Conservation (phyloP, 2,329 filamentous ascomycete species). For the Penicillium sp. region DNA sequence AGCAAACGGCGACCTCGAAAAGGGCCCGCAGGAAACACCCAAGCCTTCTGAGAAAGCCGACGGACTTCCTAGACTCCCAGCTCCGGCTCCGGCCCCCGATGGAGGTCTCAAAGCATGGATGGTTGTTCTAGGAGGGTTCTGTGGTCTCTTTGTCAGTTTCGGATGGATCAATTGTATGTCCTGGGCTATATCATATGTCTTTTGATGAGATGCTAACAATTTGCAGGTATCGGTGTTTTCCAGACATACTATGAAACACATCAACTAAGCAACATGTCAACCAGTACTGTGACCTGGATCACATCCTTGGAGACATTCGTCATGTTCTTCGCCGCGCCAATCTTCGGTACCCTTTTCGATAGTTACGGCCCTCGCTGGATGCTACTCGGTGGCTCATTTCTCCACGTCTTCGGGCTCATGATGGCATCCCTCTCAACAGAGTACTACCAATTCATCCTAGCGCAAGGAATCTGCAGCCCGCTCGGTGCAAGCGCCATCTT, state of each 20-base stretch:
- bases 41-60: slow-evolving; percentile 4
- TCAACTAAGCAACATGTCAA: slow-evolving; percentile 47
- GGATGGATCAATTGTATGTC: slow-evolving; percentile 47
- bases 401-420: slow-evolving; percentile 58
- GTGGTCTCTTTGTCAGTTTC: slow-evolving; percentile 48
- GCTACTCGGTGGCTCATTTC: slow-evolving; percentile 47
- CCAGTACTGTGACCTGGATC: slow-evolving; percentile 60
- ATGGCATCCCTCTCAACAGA: slow-evolving; percentile 52
- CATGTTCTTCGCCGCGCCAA: slow-evolving; percentile 46
- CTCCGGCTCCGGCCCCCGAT: slow-evolving; percentile 25
- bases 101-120: slow-evolving; percentile 33
- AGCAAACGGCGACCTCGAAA: slow-evolving; percentile 9
- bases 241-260: slow-evolving; percentile 56
- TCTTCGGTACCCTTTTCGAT: slow-evolving; percentile 63
- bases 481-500: slow-evolving; percentile 51
- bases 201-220: too few species aligned
- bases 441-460: slow-evolving; percentile 56
- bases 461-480: slow-evolving; percentile 52
- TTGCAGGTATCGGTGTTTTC: slow-evolving; percentile 23
- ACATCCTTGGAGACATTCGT: slow-evolving; percentile 44
- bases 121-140: slow-evolving; percentile 50
- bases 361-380: slow-evolving; percentile 57
- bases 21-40: slow-evolving; percentile 6
- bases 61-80: slow-evolving; percentile 4
- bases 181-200: too few species aligned